Evolutionary conservation across 2,329 filamentous ascomycete species (phyloP).

Genomic region (Rhexocercosporidium sp.): DNA sequence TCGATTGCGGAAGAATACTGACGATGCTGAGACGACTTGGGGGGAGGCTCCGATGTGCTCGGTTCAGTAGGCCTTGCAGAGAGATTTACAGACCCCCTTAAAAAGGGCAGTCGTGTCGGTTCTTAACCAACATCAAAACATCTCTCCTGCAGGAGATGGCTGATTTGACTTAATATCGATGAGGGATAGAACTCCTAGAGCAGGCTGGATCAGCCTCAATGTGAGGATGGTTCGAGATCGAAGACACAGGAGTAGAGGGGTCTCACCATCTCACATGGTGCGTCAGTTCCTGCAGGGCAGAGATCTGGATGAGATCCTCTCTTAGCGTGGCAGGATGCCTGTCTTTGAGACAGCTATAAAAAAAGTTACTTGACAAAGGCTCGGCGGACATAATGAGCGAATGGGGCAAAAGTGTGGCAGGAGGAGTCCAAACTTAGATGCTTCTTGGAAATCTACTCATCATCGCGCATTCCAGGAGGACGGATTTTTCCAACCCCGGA

Average conservation of each 20-base stretch:
- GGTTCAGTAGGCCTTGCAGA: slow-evolving; percentile 33
- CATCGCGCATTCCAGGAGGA: slow-evolving; percentile 1
- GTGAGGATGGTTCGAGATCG: slow-evolving; percentile 20
- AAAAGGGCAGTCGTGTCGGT: slow-evolving; percentile 27
- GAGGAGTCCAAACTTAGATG: neutral
- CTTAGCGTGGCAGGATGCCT: neutral
- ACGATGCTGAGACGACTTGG: slow-evolving; percentile 11
- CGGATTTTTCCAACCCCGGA: neutral
- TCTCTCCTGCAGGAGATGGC: slow-evolving; percentile 11
- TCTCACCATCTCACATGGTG: slow-evolving; percentile 24
- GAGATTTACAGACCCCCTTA: slow-evolving; percentile 27
- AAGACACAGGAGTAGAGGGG: slow-evolving; percentile 17
- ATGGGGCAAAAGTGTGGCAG: neutral
- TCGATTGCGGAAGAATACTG: slow-evolving; percentile 2
- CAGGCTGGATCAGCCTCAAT: slow-evolving; percentile 32
- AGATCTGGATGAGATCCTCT: slow-evolving; percentile 12
- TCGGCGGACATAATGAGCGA: neutral
- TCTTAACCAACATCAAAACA: slow-evolving; percentile 25
- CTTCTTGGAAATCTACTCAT: neutral
- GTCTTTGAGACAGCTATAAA: neutral
- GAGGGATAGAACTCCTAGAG: slow-evolving; percentile 24
- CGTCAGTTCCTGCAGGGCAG: slow-evolving; percentile 9
- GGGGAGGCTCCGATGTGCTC: slow-evolving; percentile 6
- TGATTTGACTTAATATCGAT: neutral
- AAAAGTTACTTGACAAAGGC: neutral